phyloP scores from a whole-genome alignment of 1,284 basidiomycete genomes.

The Rhodotorula mucilaginosa region DNA sequence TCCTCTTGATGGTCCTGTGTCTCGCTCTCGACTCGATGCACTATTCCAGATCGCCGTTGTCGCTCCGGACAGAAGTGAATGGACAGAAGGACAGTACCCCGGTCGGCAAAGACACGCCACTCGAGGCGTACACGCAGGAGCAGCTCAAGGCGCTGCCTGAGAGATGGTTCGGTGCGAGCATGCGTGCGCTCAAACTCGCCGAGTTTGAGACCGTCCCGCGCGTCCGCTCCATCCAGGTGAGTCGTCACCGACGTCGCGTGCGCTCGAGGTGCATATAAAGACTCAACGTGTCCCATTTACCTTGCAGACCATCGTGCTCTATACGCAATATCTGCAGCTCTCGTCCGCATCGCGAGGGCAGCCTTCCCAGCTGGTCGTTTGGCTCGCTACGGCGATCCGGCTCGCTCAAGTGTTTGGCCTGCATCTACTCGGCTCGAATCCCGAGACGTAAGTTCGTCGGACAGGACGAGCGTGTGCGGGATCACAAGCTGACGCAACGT shows the following conservation, averaged over 20 bases:
- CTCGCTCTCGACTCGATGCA: conserved; percentile 37
- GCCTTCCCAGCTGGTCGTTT: conserved; percentile 38
- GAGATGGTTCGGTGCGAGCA: conserved; percentile 32
- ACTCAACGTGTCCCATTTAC: not conserved
- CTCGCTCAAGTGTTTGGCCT: conserved; percentile 40
- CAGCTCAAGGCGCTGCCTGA: conserved; percentile 32
- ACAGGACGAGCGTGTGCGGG: not conserved
- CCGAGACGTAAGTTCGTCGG: conserved; percentile 23
- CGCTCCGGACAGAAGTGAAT: conserved; percentile 16
- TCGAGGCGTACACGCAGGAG: conserved; percentile 27
- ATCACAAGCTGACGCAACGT: not conserved
- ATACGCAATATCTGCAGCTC: conserved; percentile 42
- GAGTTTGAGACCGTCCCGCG: conserved; percentile 37
- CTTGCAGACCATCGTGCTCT: conserved; percentile 38
- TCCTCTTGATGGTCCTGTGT: conserved; percentile 41
- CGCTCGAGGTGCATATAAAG: not conserved
- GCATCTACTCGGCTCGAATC: conserved; percentile 40
- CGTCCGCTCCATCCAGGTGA: conserved; percentile 36
- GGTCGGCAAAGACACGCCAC: conserved; percentile 11
- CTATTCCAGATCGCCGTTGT: conserved; percentile 33
- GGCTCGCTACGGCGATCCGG: conserved; percentile 39
- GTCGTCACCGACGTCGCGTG: not conserved
- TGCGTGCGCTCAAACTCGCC: conserved; percentile 33
- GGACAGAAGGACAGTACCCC: not conserved
- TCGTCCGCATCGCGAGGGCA: conserved; percentile 38